Evolutionary conservation across 257 asterid species (phyloP).

Genomic region (Solanum ahanhuiri): DNA sequence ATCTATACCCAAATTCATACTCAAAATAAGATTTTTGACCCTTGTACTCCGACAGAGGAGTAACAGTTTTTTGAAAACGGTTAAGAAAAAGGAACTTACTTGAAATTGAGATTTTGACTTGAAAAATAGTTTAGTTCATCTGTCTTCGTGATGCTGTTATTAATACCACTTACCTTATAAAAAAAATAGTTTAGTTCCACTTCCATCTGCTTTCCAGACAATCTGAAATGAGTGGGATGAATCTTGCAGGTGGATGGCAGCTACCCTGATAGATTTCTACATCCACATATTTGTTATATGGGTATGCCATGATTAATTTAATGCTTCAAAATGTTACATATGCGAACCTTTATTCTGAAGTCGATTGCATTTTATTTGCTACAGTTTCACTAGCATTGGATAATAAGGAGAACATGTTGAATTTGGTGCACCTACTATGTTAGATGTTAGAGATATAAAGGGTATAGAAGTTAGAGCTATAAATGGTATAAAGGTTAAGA

Average conservation of each 20-base stretch:
- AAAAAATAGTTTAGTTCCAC: not conserved
- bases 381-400: not conserved
- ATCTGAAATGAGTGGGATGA: not conserved
- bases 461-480: not conserved
- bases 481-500: not conserved
- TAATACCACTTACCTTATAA: not conserved
- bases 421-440: not conserved
- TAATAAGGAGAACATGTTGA: not conserved
- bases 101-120: not conserved
- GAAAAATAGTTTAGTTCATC: not conserved
- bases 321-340: not conserved
- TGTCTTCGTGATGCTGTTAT: not conserved
- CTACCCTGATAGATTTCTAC: conserved; percentile 62
- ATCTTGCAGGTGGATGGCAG: conserved; percentile 73
- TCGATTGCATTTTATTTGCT: not conserved
- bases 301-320: conserved; percentile 26
- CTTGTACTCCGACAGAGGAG: not conserved
- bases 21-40: not conserved
- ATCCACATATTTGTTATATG: conserved; percentile 42
- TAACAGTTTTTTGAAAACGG: not conserved
- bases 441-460: not conserved
- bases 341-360: not conserved
- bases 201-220: not conserved
- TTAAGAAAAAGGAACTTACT: not conserved
- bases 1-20: not conserved